Percentiles rank a stretch among this genome's conserved stretches.
Conservation (phyloP, 148 eudicot species). For the Dianthus caryophyllus region DNA sequence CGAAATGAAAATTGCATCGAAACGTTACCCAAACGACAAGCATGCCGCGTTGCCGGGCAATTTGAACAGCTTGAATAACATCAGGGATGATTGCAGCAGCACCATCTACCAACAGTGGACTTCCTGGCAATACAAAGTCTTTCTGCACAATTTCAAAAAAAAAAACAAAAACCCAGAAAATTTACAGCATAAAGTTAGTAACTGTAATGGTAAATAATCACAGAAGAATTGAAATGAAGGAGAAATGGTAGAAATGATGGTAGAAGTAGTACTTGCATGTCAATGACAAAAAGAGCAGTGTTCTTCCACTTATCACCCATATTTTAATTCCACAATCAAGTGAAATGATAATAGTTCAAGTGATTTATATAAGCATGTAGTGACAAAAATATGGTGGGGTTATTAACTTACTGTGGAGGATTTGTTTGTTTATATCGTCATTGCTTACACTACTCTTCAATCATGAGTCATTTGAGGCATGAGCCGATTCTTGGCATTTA, state of each 20-base stretch:
- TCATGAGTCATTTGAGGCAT: too few relatives aligned
- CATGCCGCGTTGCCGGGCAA: constrained; percentile 72
- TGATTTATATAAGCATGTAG: too few relatives aligned
- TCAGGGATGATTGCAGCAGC: constrained; percentile 75
- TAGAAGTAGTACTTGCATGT: constrained; percentile 64
- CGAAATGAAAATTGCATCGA: too few relatives aligned
- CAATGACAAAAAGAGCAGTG: constrained; percentile 84
- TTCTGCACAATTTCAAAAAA: constrained; percentile 38
- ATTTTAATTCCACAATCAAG: not conserved
- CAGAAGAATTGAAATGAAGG: too few relatives aligned
- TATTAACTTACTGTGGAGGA: too few relatives aligned
- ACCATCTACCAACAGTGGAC: constrained; percentile 53
- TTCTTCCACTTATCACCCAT: constrained; percentile 50
- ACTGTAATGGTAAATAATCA: not conserved
- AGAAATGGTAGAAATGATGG: too few relatives aligned
- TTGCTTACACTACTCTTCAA: too few relatives aligned
- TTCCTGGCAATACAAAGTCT: constrained; percentile 64
- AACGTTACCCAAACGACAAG: constrained; percentile 71
- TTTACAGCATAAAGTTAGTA: not conserved
- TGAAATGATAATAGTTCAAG: too few relatives aligned
- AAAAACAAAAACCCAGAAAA: constrained; percentile 3
- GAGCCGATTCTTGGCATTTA: too few relatives aligned
- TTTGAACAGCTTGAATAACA: constrained; percentile 75
- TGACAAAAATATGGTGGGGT: too few relatives aligned
- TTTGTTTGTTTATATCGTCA: too few relatives aligned